Conservation (phyloP, 2,329 filamentous ascomycete genomes). For the Knufia petricola region DNA sequence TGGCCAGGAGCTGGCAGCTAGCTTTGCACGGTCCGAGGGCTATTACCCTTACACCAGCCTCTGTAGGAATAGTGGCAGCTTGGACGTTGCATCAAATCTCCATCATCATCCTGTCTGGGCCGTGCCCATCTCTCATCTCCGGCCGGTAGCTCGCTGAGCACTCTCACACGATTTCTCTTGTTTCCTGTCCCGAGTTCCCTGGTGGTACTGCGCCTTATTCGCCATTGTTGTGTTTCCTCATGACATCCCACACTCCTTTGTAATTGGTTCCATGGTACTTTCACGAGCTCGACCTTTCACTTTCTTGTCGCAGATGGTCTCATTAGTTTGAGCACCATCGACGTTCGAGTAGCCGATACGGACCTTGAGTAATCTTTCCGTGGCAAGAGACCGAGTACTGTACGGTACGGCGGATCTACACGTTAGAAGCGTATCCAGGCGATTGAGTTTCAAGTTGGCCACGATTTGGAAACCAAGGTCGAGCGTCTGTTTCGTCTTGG, state of each 20-base stretch:
- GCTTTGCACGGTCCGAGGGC: background rate
- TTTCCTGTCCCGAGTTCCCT: background rate
- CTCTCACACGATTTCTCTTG: no score
- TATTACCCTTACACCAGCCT: background rate
- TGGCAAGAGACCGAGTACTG: background rate
- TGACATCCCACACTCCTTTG: constrained; percentile 1
- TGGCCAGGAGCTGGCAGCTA: background rate
- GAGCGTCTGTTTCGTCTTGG: background rate
- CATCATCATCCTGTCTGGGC: background rate
- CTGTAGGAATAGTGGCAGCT: background rate
- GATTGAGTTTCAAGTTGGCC: background rate
- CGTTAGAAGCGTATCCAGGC: constrained; percentile 1
- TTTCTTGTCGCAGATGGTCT: background rate
- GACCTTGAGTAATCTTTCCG: background rate
- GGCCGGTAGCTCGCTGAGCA: background rate
- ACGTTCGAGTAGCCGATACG: background rate
- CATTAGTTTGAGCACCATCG: constrained; percentile 1
- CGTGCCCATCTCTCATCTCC: background rate
- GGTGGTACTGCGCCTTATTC: background rate
- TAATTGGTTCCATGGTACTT: background rate
- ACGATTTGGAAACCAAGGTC: background rate
- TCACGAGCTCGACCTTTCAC: constrained; percentile 1
- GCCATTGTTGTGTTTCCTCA: background rate
- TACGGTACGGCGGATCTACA: background rate
- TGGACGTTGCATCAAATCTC: background rate